Conservation (phyloP, 2,329 filamentous ascomycete genomes). For the Fusarium austroafricanum region DNA sequence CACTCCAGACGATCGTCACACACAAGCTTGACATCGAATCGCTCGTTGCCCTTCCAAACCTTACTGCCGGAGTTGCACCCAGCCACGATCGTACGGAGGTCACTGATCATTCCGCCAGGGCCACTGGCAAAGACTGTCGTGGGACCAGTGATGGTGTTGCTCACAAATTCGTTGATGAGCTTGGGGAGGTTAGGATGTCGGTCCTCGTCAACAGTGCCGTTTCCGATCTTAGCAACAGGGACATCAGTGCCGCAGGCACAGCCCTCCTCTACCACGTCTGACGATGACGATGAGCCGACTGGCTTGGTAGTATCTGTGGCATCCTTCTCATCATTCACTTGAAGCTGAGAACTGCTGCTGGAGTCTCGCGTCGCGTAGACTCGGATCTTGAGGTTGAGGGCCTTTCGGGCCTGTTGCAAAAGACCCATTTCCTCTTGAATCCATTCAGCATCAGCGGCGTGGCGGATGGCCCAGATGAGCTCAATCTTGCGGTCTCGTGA, state of each 20-base stretch:
- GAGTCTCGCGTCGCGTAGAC: constrained; percentile 70
- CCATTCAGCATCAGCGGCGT: constrained; percentile 67
- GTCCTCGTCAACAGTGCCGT: constrained; percentile 46
- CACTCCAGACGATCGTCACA: constrained; percentile 71
- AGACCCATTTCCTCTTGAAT: constrained; percentile 65
- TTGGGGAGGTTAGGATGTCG: constrained; percentile 59
- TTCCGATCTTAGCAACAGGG: constrained; percentile 48
- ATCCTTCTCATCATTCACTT: constrained; percentile 43
- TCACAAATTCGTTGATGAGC: constrained; percentile 62
- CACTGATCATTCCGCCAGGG: constrained; percentile 69
- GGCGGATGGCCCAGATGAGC: constrained; percentile 74
- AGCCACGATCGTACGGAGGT: constrained; percentile 66
- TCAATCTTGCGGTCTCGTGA: constrained; percentile 62
- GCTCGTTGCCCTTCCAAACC: constrained; percentile 69
- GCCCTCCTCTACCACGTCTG: constrained; percentile 32
- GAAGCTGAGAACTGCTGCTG: constrained; percentile 28
- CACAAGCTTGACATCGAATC: constrained; percentile 65
- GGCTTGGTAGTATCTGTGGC: constrained; percentile 21
- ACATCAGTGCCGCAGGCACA: constrained; percentile 46
- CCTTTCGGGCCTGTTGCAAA: constrained; percentile 54
- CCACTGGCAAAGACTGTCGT: constrained; percentile 71
- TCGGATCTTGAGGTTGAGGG: constrained; percentile 61
- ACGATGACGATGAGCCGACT: constrained; percentile 44
- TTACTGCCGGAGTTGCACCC: constrained; percentile 61
- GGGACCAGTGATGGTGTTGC: constrained; percentile 58